A percentile compares a stretch with the other conserved stretches of the same genome.
These are phyloP conservation scores for Daphne laureola DNA, from an alignment of 441 rosid species.

Conservation along the genomic window DNA sequence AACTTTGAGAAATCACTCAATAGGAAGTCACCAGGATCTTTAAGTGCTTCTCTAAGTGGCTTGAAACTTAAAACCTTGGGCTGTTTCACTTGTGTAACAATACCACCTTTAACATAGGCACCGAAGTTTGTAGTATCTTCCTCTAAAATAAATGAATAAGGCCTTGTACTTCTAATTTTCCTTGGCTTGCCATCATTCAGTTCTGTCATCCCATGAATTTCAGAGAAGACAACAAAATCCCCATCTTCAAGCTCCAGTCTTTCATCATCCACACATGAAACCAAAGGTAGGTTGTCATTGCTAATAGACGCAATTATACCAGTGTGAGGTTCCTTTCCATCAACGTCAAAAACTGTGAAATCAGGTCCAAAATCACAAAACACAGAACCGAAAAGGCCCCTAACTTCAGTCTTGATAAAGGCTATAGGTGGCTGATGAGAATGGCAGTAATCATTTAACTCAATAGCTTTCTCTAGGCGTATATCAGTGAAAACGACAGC, in stretches of 20 bases:
- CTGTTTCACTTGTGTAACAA: conserved; percentile 86
- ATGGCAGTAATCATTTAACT: conserved; percentile 75
- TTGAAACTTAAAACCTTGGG: conserved; percentile 72
- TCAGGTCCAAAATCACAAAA: conserved; percentile 92
- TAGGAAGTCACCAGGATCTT: conserved; percentile 87
- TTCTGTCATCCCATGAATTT: conserved; percentile 82
- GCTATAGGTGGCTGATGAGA: conserved; percentile 68
- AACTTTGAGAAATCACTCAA: conserved; percentile 82
- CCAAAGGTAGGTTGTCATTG: conserved; percentile 69
- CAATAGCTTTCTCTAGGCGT: conserved; percentile 53
- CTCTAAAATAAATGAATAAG: conserved; percentile 71
- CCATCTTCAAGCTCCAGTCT: conserved; percentile 94
- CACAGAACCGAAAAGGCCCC: conserved; percentile 84
- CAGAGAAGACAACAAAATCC: conserved; percentile 80
- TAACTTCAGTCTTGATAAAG: conserved; percentile 74
- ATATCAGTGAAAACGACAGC: conserved; percentile 80
- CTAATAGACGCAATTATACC: conserved; percentile 88
- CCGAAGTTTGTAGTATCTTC: conserved; percentile 67
- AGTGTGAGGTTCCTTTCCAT: conserved; percentile 86
- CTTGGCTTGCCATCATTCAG: conserved; percentile 88
- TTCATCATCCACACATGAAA: conserved; percentile 88
- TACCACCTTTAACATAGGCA: conserved; percentile 71
- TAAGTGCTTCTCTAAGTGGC: conserved; percentile 68
- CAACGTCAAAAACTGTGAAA: conserved; percentile 76
- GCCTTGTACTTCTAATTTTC: conserved; percentile 70